phyloP scores from a whole-genome alignment of 192 early-diverging fungal species.

The Podila verticillata region DNA sequence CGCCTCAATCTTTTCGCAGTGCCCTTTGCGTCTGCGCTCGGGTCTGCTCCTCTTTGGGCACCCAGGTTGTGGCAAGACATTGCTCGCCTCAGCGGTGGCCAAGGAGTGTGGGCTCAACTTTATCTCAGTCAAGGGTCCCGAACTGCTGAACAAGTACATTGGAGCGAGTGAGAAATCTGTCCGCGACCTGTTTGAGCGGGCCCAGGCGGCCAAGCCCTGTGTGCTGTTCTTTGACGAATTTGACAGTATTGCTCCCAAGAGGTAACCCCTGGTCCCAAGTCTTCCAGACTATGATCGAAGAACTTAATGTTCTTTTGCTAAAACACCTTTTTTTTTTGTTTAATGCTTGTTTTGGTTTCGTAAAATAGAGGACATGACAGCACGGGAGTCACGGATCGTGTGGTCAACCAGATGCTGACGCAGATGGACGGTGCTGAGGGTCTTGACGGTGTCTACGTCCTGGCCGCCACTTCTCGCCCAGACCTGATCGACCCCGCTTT shows the following conservation, averaged over 20 bases:
- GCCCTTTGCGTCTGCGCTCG: conserved; percentile 89
- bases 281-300: not conserved
- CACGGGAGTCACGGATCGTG: conserved; percentile 97
- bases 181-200: conserved; percentile 94
- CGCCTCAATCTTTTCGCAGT: conserved; percentile 88
- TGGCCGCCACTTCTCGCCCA: conserved; percentile 93
- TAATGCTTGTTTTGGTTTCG: not conserved
- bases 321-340: not conserved
- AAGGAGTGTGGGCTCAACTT: conserved; percentile 98
- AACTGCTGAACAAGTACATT: conserved; percentile 99
- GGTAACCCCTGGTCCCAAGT: conserved; percentile 46
- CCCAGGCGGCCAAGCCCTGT: conserved; percentile 92
- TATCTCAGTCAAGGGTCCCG: conserved; percentile 97
- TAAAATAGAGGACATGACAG: conserved; percentile 92
- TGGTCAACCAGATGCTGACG: conserved; percentile 98
- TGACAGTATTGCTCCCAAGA: conserved; percentile 94
- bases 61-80: conserved; percentile 98
- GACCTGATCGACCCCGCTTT: conserved; percentile 87
- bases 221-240: conserved; percentile 99
- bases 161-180: conserved; percentile 96
- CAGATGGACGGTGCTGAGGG: conserved; percentile 99
- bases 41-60: conserved; percentile 95
- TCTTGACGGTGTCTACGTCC: conserved; percentile 93
- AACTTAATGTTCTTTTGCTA: too few species aligned
- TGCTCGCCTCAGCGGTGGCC: conserved; percentile 94